Conservation (phyloP, 2,329 filamentous ascomycete species). For the Orbilia ellipsospora region DNA sequence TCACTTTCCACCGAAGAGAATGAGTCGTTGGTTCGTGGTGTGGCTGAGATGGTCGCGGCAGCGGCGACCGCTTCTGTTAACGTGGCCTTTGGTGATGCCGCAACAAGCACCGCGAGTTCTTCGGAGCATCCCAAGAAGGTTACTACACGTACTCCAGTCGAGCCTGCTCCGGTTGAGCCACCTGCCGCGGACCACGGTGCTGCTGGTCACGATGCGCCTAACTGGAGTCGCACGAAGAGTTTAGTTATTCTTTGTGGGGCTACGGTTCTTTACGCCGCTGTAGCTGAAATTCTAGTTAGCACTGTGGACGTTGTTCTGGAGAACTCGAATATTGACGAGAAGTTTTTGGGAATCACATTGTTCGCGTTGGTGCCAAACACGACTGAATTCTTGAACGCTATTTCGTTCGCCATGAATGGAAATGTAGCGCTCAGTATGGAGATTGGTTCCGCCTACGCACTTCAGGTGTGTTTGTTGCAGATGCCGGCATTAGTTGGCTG, state of each 20-base stretch:
- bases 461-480: constrained; percentile 95
- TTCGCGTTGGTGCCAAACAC: constrained; percentile 98
- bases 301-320: constrained; percentile 96
- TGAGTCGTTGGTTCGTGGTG: constrained; percentile 80
- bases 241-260: constrained; percentile 87
- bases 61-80: constrained; percentile 78
- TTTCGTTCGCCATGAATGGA: constrained; percentile 99
- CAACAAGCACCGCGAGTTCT: constrained; percentile 49
- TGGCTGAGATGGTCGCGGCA: constrained; percentile 92
- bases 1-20: constrained; percentile 86
- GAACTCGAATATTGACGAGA: constrained; percentile 91
- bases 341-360: constrained; percentile 94
- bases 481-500: constrained; percentile 93
- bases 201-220: constrained; percentile 91
- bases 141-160: constrained; percentile 59
- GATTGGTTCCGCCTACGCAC: constrained; percentile 94
- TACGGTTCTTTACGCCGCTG: constrained; percentile 92
- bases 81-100: constrained; percentile 47
- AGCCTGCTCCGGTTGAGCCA: constrained; percentile 53
- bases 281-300: constrained; percentile 95
- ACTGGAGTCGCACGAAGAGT: constrained; percentile 94
- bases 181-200: constrained; percentile 58
- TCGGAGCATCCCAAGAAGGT: constrained; percentile 58
- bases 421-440: constrained; percentile 99
- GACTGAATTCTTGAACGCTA: constrained; percentile 98